These are phyloP conservation scores for Phylloporus arenicola DNA, from an alignment of 768 basidiomycete species.

Conservation along the genomic window DNA sequence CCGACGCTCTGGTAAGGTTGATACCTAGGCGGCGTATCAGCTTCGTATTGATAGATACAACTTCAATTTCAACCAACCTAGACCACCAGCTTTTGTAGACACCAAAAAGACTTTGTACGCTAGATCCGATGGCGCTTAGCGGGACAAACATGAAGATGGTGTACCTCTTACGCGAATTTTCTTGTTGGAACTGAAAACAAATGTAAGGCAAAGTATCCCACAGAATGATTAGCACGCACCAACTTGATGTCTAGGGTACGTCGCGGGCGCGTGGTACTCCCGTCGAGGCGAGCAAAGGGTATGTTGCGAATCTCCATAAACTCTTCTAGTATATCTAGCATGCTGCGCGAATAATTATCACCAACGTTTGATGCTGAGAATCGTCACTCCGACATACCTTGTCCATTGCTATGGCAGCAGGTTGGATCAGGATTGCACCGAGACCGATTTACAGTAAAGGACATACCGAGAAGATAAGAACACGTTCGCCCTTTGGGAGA, in stretches of 20 bases:
- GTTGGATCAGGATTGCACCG: conserved; percentile 4
- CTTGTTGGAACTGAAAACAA: conserved; percentile 48
- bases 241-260: conserved; percentile 54
- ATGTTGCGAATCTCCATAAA: conserved; percentile 56
- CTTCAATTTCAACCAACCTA: conserved; percentile 37
- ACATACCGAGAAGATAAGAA: conserved; percentile 58
- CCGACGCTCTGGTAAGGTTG: conserved; percentile 76
- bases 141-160: background rate
- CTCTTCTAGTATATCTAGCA: conserved; percentile 68
- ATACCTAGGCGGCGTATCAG: conserved; percentile 46
- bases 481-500: conserved; percentile 55
- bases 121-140: conserved; percentile 13
- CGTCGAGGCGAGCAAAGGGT: conserved; percentile 59
- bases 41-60: background rate
- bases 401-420: conserved; percentile 51
- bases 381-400: conserved; percentile 26
- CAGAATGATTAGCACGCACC: conserved; percentile 28
- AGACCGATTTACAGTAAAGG: background rate
- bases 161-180: conserved; percentile 45
- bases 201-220: background rate
- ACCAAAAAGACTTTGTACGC: conserved; percentile 66
- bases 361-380: background rate
- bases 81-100: conserved; percentile 67
- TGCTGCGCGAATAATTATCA: conserved; percentile 33
- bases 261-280: conserved; percentile 46